Conservation (phyloP, 345 rosid genomes). For the Draba incana region DNA sequence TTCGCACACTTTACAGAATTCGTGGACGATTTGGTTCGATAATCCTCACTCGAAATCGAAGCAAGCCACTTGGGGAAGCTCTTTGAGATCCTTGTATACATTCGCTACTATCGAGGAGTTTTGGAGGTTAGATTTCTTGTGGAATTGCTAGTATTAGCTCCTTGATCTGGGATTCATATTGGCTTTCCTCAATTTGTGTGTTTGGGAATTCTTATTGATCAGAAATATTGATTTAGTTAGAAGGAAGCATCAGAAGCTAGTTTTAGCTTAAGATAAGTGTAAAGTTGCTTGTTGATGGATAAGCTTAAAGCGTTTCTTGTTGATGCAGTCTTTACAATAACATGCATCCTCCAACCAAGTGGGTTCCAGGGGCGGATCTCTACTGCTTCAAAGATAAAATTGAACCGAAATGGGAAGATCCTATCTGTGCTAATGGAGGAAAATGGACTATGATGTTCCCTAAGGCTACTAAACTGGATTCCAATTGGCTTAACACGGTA, state of each 20-base stretch:
- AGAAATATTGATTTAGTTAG: neutral
- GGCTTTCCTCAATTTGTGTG: too few relatives aligned
- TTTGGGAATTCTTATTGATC: too few relatives aligned
- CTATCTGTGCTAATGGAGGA: constrained; percentile 84
- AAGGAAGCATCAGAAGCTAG: neutral
- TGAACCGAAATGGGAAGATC: constrained; percentile 98
- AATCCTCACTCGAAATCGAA: constrained; percentile 57
- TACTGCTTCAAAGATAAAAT: constrained; percentile 83
- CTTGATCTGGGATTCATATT: too few relatives aligned
- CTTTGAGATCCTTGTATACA: constrained; percentile 72
- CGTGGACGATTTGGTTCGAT: constrained; percentile 96
- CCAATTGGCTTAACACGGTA: constrained; percentile 82
- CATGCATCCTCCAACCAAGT: constrained; percentile 70
- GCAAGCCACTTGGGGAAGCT: constrained; percentile 73
- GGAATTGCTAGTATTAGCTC: neutral
- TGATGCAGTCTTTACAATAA: constrained; percentile 76
- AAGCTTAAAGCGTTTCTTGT: neutral
- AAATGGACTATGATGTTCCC: constrained; percentile 70
- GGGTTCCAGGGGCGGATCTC: constrained; percentile 62
- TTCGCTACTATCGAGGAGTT: constrained; percentile 74
- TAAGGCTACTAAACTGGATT: constrained; percentile 64
- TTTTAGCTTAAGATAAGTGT: neutral
- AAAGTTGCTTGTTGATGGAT: neutral
- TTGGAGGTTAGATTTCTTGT: constrained; percentile 61
- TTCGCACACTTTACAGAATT: constrained; percentile 66